Percentiles rank a stretch among this genome's conserved stretches.
These are phyloP conservation scores for Areca catechu DNA, from an alignment of 176 grass and related monocot species.

Conservation along the genomic window DNA sequence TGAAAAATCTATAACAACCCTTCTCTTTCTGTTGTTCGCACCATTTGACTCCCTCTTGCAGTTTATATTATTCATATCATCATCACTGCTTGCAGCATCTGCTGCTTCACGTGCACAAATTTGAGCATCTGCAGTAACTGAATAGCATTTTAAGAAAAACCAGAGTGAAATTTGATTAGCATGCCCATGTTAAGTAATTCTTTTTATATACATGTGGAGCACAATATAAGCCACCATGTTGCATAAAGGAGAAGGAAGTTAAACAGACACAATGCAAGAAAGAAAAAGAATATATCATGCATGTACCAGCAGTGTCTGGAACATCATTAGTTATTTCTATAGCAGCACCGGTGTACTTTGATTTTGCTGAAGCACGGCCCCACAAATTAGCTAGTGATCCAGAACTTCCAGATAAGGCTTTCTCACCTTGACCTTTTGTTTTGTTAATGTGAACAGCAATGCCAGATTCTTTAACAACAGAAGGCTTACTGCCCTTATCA, in stretches of 20 bases:
- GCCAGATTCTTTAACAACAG: conserved; percentile 47
- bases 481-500: conserved; percentile 28
- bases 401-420: conserved; percentile 40
- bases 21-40: conserved; percentile 59
- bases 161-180: too few relatives aligned
- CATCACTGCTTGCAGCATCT: conserved; percentile 46
- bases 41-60: conserved; percentile 38
- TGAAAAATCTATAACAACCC: conserved; percentile 64
- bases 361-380: conserved; percentile 68
- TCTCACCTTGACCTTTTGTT: conserved; percentile 64
- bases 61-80: conserved; percentile 40
- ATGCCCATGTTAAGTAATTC: too few relatives aligned
- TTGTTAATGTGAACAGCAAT: conserved; percentile 24
- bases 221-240: too few relatives aligned
- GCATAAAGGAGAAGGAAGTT: too few relatives aligned
- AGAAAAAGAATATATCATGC: background rate
- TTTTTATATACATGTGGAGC: too few relatives aligned
- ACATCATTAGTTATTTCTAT: conserved; percentile 30
- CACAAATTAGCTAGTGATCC: conserved; percentile 84
- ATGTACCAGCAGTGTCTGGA: conserved; percentile 31
- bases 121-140: conserved; percentile 84
- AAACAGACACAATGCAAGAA: background rate
- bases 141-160: conserved; percentile 11
- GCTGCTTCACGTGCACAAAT: conserved; percentile 84
- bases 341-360: conserved; percentile 38